Conservation (phyloP, 1,284 basidiomycete species). For the Cryptococcus sp. region DNA sequence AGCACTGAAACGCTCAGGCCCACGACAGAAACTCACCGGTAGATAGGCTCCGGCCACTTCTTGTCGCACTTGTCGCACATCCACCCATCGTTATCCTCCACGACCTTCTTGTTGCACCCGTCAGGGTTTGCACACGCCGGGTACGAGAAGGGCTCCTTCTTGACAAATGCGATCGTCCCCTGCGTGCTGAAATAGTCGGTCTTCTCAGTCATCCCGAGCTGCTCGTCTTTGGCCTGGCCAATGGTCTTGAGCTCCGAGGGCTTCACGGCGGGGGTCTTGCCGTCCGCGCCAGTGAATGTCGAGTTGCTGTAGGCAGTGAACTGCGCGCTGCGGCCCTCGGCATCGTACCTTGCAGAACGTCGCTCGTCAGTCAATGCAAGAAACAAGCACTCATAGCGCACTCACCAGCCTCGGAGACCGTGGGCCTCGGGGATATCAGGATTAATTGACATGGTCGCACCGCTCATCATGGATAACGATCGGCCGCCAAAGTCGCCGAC, state of each 20-base stretch:
- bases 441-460: constrained; percentile 71
- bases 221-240: constrained; percentile 74
- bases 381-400: neutral
- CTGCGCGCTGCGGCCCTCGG: constrained; percentile 58
- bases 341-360: constrained; percentile 56
- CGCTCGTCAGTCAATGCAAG: constrained; percentile 21
- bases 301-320: constrained; percentile 67
- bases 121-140: constrained; percentile 76
- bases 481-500: constrained; percentile 93
- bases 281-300: constrained; percentile 19
- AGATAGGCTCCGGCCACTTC: constrained; percentile 67
- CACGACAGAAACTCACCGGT: constrained; percentile 60
- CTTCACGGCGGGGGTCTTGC: constrained; percentile 44
- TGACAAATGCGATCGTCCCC: constrained; percentile 88
- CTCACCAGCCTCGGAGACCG: constrained; percentile 82
- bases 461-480: constrained; percentile 68
- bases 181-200: constrained; percentile 76
- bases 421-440: constrained; percentile 88
- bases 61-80: constrained; percentile 91
- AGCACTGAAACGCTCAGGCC: too few relatives aligned
- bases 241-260: constrained; percentile 71
- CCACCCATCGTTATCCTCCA: constrained; percentile 68
- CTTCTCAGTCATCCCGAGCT: constrained; percentile 74
- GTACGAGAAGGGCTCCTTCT: constrained; percentile 79
- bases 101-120: constrained; percentile 89